Percentiles rank a stretch among this genome's conserved stretches.
These are phyloP conservation scores for Clarireedia sp. DNA, from an alignment of 2,329 filamentous ascomycete species.

Conservation along the genomic window DNA sequence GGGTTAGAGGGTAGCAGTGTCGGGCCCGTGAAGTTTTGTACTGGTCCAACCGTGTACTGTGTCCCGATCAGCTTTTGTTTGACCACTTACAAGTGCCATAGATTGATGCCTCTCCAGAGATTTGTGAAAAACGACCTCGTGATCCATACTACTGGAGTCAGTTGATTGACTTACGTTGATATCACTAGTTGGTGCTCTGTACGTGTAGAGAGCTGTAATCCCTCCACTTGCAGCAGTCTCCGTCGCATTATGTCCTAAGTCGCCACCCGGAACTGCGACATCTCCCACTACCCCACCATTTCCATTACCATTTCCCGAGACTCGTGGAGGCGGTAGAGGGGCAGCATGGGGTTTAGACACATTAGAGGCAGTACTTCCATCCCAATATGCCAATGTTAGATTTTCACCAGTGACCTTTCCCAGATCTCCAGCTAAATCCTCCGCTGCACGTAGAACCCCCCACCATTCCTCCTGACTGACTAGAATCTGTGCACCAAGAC, in stretches of 20 bases:
- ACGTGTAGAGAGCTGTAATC: conserved; percentile 25
- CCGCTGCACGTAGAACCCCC: conserved; percentile 59
- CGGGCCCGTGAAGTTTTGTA: conserved; percentile 38
- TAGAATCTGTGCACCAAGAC: conserved; percentile 41
- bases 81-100: neutral
- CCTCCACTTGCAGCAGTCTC: neutral
- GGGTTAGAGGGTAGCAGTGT: conserved; percentile 26
- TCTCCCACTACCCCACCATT: conserved; percentile 1
- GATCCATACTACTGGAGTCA: neutral
- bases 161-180: conserved; percentile 20
- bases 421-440: conserved; percentile 61
- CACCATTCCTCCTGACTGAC: conserved; percentile 55
- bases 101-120: no score
- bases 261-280: conserved; percentile 4
- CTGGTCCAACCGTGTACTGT: conserved; percentile 37
- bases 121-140: no score
- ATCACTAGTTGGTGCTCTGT: conserved; percentile 20
- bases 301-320: neutral
- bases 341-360: neutral
- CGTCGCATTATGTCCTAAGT: conserved; percentile 13
- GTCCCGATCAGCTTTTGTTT: neutral
- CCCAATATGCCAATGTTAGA: conserved; percentile 38
- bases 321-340: neutral
- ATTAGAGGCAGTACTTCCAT: neutral
- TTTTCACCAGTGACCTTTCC: conserved; percentile 57